Base-by-base conservation (phyloP, 2,329 filamentous ascomycete genomes). In the Monilinia laxa region DNA sequence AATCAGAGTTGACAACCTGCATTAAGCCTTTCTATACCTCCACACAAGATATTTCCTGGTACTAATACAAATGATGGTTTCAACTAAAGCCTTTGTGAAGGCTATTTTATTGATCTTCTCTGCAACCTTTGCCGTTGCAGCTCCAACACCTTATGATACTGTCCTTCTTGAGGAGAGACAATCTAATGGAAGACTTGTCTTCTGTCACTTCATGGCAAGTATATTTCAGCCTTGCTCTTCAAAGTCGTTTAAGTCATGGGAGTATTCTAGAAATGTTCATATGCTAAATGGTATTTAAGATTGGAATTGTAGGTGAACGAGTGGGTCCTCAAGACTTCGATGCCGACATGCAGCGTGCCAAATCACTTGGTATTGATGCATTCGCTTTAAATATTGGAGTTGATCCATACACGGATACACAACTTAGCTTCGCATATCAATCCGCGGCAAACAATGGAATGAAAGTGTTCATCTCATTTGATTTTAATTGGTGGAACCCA, bases 391-490 rank as follows among this genome's bases (percentile, higher is more conserved):
- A 78, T 47, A 76, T 76, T 51, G 76, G 74, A 20, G 70, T 70
- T 0, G 75, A 74, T 38, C 18, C 49, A 31, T 80, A 77, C 1
- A 73, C 71, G 2, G 68, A 73, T 35, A 57, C 55, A 18, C 75
- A 77, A 67, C 71, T 77, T 16, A 68, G 66, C 12, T 66, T 74
- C 20, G 76, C 76, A 5, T 77, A 75, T 64, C 68, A 69, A 59
- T 71, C 74, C 31, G 72, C 69, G 12, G 68, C 72, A 3, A 67
- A 68, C 14, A 72, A 70, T 54, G 68, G 65, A 28, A 77, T 77
- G 70, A 75, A 74, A 54, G 60, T 77, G 59, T 77, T 77, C 53
- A 72, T 77, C 59, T 77, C 75, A 2, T 77, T 77, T 49, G 76
- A 77, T 35, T 76, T 72, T 18, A 69, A 70, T 52, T 71, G 69